Evolutionary conservation across 345 rosid genomes (phyloP).

Genomic region (Brassica carinata): DNA sequence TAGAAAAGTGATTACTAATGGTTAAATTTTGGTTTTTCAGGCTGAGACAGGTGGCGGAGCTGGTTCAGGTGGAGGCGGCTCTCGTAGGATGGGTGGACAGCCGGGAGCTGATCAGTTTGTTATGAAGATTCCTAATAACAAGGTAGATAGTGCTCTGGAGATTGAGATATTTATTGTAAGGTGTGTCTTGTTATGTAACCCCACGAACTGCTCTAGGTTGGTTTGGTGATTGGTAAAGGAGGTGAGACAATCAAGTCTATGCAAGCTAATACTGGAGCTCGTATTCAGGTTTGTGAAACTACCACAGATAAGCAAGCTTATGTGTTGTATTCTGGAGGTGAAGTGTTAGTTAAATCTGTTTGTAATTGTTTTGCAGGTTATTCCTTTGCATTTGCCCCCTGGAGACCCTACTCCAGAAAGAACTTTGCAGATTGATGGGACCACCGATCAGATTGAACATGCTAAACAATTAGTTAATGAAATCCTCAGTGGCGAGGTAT

Average conservation of each 20-base stretch:
- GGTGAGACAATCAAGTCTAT: constrained; percentile 96
- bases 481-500: constrained; percentile 95
- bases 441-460: constrained; percentile 80
- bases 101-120: constrained; percentile 75
- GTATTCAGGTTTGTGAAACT: constrained; percentile 75
- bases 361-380: constrained; percentile 54
- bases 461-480: constrained; percentile 92
- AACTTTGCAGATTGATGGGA: constrained; percentile 89
- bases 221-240: constrained; percentile 98
- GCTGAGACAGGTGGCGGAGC: constrained; percentile 90
- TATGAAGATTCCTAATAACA: constrained; percentile 83
- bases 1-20: not conserved
- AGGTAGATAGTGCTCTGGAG: constrained; percentile 50
- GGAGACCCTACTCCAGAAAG: constrained; percentile 84
- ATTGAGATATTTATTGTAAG: constrained; percentile 10
- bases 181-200: constrained; percentile 31
- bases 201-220: constrained; percentile 66
- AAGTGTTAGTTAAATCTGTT: not conserved
- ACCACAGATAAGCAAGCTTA: not conserved
- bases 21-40: constrained; percentile 41
- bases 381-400: constrained; percentile 96
- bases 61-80: constrained; percentile 58
- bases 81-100: constrained; percentile 76
- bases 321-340: not conserved
- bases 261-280: constrained; percentile 93